Base-by-base conservation (phyloP, 2,329 filamentous ascomycete species). In the Trichophyton mentagrophytes region DNA sequence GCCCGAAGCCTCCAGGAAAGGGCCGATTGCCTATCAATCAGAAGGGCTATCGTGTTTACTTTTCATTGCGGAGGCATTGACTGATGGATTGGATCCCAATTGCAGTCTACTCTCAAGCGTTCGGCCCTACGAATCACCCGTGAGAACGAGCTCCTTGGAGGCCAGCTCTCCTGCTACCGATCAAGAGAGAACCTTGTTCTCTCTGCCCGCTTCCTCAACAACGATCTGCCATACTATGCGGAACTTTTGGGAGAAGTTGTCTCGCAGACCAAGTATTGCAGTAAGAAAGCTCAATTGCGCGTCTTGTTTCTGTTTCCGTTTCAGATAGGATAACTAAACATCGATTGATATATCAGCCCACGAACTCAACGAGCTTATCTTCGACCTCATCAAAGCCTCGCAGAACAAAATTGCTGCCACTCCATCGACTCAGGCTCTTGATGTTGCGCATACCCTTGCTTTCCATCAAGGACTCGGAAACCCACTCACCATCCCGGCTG, bases 151-250 rank as follows among this genome's bases (percentile, higher is more conserved):
- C 87, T 99, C 64, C 85, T 99, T 66, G 93, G 95, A 73, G 90
- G 90, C 70, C 86, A 92, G 83, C 85, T 97, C 78, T 82, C 80
- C 69, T 82, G 92, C 66, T 89, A 88, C 77, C 90, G 96, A 79
- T 91, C 90, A 69, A 88, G 92, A 72, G 93, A 99, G 81, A 90
- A 90, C 73, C 79, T 99, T 65, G 85, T 99, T 63, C 79, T 99
- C 71, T 86, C 92, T 77, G 89, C 93, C 74, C 95, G 88, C 80
- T 99, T 99, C 82, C 85, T 99, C 67, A 86, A 90, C 73, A 86
- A 93, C 74, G 91, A 99, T 74, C 85, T 99, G 67, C 93, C 93
- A 68, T 99, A 97, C 84, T 99, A 96, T 76, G 85, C 90, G 71
- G 93, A 99, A 81, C 82, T 99, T 66, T 83, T 99, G 68, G 90